Evolutionary conservation across 371 early-diverging fungal species (phyloP), one percentile per base, ranked within the genome.

Genomic region (Nematocida ausubeli): DNA sequence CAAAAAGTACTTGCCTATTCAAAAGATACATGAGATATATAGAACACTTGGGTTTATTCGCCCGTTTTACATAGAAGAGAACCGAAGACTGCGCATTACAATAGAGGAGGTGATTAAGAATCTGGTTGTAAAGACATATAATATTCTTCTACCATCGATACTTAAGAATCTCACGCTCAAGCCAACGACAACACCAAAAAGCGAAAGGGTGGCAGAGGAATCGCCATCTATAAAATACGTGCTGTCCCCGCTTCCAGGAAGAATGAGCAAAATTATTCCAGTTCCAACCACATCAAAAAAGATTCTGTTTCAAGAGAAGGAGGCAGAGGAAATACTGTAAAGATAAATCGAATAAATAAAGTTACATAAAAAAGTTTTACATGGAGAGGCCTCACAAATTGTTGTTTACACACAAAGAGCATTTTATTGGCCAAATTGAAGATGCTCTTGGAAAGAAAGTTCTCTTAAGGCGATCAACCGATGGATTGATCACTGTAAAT

Each of bases 221-320:
- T 44, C 42, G 0, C 19, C 42, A 6, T 9, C 40, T 19, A 22
- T 26, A 35, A 64, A 75, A 39, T 75, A 75, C 66, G 65, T 75
- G 14, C 78, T 75, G 4, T 75, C 78, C 22, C 78, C 78, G 14
- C 78, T 75, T 0, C 54, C 78, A 2, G 78, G 78, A 28, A 19
- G 78, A 75, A 75, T 75, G 78, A 75, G 78, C 40, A 67, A 75
- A 55, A 75, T 75, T 47, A 12, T 75, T 16, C 78, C 78, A 16
- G 67, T 64, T 34, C 7, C 69, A 9, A 51, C 37, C 5, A 12
- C 2, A 9, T 28, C 78, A 3, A 64, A 58, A 40, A 75, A 52
- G 35, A 35, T 64, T 3, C 5, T 75, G 14, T 75, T 75, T 49
- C 35, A 5, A 44, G 37, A 54, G 37, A 35, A 63, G n/a, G 22